Base-by-base conservation (phyloP, 768 basidiomycete genomes). In the Hemileccinum rubropunctum region DNA sequence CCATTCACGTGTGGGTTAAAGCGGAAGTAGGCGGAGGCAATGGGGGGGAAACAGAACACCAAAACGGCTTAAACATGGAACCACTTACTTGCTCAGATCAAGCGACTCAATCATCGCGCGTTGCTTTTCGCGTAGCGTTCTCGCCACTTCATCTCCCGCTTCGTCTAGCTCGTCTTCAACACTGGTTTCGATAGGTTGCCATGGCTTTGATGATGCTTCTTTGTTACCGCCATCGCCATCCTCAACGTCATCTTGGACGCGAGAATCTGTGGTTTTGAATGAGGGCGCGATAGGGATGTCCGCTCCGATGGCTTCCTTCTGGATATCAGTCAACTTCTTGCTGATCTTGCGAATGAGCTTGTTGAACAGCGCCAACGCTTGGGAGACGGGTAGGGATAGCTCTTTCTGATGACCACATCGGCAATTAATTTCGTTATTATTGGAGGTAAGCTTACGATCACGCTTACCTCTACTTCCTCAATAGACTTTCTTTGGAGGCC, bases 401-500 rank as follows among this genome's bases (percentile, higher is more conserved):
- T 98, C 94, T 18, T 73, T 67, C 89, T 93, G 59, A 36, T 11
- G 14, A 39, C 17, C 51, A 20, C 28, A 38, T 43, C 21, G 37
- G 42, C n/a, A 32, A 48, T 50, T 46, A 45, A 36, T 45, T 10
- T 45, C 17, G 51, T 35, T 33, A 42, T 34, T 15, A n/a, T 52
- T 8, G n/a, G 12, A 11, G 21, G n/a, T n/a, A n/a, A n/a, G n/a
- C n/a, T n/a, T n/a, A n/a, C n/a, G 10, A 18, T 40, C 12, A n/a
- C 45, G 48, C 79, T 49, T 54, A 87, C 89, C 78, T 95, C 94
- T 18, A 95, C 76, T 30, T 90, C 89, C 64, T 99, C 95, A 32
- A 98, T 80, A 1, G 79, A 72, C 68, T 98, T 98, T 36, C 90
- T 76, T 69, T 98, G 95, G 43, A 95, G 68, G 1, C 95, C 94